phyloP scores from a whole-genome alignment of 805 yeast species.

The Trichomonascus vanleenenianus region DNA sequence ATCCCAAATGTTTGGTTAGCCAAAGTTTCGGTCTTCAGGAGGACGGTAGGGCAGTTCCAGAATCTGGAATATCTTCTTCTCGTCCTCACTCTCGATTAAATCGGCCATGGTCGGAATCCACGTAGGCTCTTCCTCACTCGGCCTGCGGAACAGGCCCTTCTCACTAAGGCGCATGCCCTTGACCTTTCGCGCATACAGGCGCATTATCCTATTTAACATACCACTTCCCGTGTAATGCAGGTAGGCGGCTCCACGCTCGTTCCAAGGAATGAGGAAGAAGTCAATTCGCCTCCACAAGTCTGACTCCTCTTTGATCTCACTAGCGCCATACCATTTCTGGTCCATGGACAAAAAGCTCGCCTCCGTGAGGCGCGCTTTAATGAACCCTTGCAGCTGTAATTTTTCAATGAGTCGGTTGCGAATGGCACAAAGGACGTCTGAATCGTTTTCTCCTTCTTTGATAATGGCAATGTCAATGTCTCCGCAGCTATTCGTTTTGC shows the following conservation, averaged over 20 bases:
- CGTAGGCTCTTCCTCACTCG: too few species aligned
- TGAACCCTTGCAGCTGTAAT: slow-evolving; percentile 28
- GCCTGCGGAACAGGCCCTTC: too few species aligned
- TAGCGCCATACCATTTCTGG: slow-evolving; percentile 28
- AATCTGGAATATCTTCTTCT: slow-evolving; percentile 37
- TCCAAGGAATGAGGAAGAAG: slow-evolving; percentile 39
- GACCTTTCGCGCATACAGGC: too few species aligned
- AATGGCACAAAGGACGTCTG: slow-evolving; percentile 12
- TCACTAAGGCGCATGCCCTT: too few species aligned
- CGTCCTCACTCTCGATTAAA: slow-evolving; percentile 38
- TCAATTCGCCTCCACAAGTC: slow-evolving; percentile 47
- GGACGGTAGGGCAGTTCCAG: slow-evolving; percentile 34
- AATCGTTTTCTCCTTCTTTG: slow-evolving; percentile 23
- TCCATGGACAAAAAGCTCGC: slow-evolving; percentile 7
- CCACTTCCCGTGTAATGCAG: slow-evolving; percentile 51
- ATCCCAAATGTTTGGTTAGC: too few species aligned
- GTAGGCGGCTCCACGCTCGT: slow-evolving; percentile 39
- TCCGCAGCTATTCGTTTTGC: slow-evolving; percentile 40
- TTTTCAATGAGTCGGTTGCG: slow-evolving; percentile 20
- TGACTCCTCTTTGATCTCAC: slow-evolving; percentile 19
- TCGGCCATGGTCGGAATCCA: too few species aligned
- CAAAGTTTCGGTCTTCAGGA: slow-evolving; percentile 29
- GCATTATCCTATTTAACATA: slow-evolving; percentile 40
- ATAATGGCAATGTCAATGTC: slow-evolving; percentile 48
- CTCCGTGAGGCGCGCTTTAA: slow-evolving; percentile 28